phyloP scores from a whole-genome alignment of 768 basidiomycete genomes.

The Mrakia blollopis region DNA sequence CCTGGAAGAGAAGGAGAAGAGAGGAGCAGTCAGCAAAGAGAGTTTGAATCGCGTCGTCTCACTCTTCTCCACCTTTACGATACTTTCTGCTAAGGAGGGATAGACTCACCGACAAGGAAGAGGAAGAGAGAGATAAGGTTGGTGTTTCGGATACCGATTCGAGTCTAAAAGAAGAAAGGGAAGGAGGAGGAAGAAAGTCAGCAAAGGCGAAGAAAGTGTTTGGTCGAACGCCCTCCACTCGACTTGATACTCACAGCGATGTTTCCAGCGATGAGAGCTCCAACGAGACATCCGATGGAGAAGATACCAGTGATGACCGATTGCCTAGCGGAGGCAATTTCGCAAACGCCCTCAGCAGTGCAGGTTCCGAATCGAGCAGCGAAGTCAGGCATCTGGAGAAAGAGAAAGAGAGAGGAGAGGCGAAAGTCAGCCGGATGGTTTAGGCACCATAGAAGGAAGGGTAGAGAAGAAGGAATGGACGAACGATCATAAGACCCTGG shows the following conservation, averaged over 20 bases:
- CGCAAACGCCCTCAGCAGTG: slow-evolving; percentile 16
- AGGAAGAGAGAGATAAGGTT: slow-evolving; percentile 31
- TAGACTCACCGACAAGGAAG: slow-evolving; percentile 22
- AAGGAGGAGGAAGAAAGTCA: slow-evolving; percentile 1
- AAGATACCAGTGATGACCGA: slow-evolving; percentile 34
- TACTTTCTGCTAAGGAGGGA: no score
- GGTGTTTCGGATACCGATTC: slow-evolving; percentile 30
- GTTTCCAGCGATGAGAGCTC: slow-evolving; percentile 27
- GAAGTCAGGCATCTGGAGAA: no score
- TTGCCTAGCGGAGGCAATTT: slow-evolving; percentile 18
- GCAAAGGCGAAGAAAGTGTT: neutral
- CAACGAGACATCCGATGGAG: slow-evolving; percentile 33
- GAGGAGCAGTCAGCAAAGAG: neutral
- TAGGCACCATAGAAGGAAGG: no score
- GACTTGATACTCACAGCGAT: slow-evolving; percentile 4
- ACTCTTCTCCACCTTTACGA: neutral
- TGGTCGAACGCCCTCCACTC: neutral
- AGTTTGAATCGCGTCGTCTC: neutral
- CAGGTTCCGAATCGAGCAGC: slow-evolving; percentile 30
- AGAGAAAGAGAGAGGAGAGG: neutral
- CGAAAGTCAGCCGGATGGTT: neutral
- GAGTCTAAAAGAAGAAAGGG: neutral
- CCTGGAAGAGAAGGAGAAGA: neutral
- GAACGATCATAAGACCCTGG: slow-evolving; percentile 31
- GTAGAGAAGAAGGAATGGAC: neutral